Evolutionary conservation across 805 yeast genomes (phyloP), one percentile per base, ranked within the genome.

Genomic region (Teunomyces tritomae): DNA sequence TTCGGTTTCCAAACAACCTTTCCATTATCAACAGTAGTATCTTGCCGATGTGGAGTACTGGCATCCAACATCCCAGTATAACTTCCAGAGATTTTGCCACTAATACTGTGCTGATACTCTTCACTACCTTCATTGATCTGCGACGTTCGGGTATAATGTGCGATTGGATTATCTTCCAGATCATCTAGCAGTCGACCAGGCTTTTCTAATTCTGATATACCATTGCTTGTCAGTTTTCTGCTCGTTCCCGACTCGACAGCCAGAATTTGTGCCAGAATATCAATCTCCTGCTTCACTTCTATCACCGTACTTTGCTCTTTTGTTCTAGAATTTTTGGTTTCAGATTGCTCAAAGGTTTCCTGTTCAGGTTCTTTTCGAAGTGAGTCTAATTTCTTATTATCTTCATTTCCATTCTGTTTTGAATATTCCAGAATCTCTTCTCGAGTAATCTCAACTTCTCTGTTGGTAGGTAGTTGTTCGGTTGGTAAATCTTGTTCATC

Each of bases 1-100:
- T 47, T 39, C 5, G 51, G 51, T 11, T 39, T 28, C 61, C 58
- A 56, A 13, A 36, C 37, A 26, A 17, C 16, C 17, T 27, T 34
- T 13, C 33, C 26, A 5, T 5, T 10, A 37, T 28, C 26, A 4
- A n/a, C 42, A 8, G n/a, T 13, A 5, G 26, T 44, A 10, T 44
- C 14, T 33, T 45, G 34, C 14, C 34, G 51, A 16, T 45, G 47
- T 4, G 58, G 59, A 10, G 58, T 56, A 33, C 58, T 55, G 6
- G 57, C 44, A 17, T 53, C 57, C 11, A 56, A n/a, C 13, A 50
- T 37, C 6, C 43, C 53, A 30, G 44, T 43, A 13, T 49, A 52
- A 27, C 36, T 45, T 1, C 51, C 56, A 14, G 56, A 52, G 10
- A 50, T 14, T 29, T 41, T 40, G 16, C 16, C 29, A 3, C 13